Conservation (phyloP, 2,329 filamentous ascomycete species). For the Emydomyces testavorans region DNA sequence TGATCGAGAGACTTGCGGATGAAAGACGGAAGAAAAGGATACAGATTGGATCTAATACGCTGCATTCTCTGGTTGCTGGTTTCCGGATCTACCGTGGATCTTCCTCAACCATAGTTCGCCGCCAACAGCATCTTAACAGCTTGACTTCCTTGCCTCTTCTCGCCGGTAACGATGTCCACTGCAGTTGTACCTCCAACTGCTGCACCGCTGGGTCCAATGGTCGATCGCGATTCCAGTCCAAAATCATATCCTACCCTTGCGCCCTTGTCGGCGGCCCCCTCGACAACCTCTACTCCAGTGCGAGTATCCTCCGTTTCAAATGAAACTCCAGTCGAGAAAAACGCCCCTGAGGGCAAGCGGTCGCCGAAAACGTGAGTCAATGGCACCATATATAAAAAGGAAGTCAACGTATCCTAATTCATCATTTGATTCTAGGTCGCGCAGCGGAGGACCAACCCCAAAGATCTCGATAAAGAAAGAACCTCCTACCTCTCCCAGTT, state of each 20-base stretch:
- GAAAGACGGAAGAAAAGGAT: not conserved
- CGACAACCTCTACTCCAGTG: constrained; percentile 27
- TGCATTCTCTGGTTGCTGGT: not conserved
- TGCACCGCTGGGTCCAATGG: constrained; percentile 35
- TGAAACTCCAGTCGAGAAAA: constrained; percentile 28
- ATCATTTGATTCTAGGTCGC: constrained; percentile 19
- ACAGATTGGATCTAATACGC: not conserved
- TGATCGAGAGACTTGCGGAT: no score
- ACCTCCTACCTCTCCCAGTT: constrained; percentile 67
- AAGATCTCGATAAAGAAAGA: constrained; percentile 97
- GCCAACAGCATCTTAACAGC: not conserved
- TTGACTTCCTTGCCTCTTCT: not conserved
- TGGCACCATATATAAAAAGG: not conserved
- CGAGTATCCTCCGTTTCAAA: constrained; percentile 21
- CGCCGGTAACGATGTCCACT: constrained; percentile 35
- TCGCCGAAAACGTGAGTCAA: constrained; percentile 42
- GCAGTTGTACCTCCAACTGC: constrained; percentile 37
- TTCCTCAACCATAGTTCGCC: not conserved
- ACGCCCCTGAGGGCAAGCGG: constrained; percentile 40
- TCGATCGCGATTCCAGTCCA: constrained; percentile 36
- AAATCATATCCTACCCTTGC: constrained; percentile 35
- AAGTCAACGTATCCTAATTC: not conserved
- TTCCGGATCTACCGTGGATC: constrained; percentile 1
- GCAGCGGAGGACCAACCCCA: constrained; percentile 43
- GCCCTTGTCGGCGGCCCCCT: constrained; percentile 26